Percentiles rank a stretch among this genome's conserved stretches.
Evolutionary conservation across 352 stramenopile genomes (phyloP).

Genomic region (Aphanomyces astaci): DNA sequence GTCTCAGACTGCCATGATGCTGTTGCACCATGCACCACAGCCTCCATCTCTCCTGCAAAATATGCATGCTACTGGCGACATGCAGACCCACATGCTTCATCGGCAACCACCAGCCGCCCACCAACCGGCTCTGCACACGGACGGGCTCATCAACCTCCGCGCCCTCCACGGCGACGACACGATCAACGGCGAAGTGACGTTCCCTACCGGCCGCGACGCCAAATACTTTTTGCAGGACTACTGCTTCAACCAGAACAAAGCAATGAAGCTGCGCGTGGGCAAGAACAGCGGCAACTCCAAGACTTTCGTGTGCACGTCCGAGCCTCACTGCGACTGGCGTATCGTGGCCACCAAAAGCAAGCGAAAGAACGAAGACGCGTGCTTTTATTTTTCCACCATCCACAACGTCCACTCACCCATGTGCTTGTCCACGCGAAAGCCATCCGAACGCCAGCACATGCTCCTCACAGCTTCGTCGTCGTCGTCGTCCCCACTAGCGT

Average conservation of each 20-base stretch:
- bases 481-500: too few relatives aligned
- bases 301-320: slow-evolving; percentile 22
- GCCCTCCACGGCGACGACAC: slow-evolving; percentile 20
- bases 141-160: slow-evolving; percentile 9
- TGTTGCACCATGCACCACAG: not conserved
- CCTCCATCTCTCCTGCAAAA: not conserved
- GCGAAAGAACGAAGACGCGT: slow-evolving; percentile 23
- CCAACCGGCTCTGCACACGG: not conserved
- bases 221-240: slow-evolving; percentile 25
- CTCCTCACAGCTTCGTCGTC: slow-evolving; percentile 10
- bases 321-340: slow-evolving; percentile 10
- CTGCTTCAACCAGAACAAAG: slow-evolving; percentile 21
- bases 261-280: slow-evolving; percentile 15
- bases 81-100: not conserved
- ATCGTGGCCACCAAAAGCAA: slow-evolving; percentile 22
- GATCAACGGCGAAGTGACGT: slow-evolving; percentile 16
- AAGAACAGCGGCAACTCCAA: slow-evolving; percentile 25
- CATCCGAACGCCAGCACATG: slow-evolving; percentile 12
- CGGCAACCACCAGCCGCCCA: not conserved
- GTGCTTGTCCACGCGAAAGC: slow-evolving; percentile 17
- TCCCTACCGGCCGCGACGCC: slow-evolving; percentile 18
- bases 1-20: not conserved
- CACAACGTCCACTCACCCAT: slow-evolving; percentile 10
- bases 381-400: slow-evolving; percentile 24
- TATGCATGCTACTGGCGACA: not conserved